Percentiles rank a stretch among this genome's conserved stretches.
phyloP scores from a whole-genome alignment of 140 eudicot genomes.

The Flaveria floridana region DNA sequence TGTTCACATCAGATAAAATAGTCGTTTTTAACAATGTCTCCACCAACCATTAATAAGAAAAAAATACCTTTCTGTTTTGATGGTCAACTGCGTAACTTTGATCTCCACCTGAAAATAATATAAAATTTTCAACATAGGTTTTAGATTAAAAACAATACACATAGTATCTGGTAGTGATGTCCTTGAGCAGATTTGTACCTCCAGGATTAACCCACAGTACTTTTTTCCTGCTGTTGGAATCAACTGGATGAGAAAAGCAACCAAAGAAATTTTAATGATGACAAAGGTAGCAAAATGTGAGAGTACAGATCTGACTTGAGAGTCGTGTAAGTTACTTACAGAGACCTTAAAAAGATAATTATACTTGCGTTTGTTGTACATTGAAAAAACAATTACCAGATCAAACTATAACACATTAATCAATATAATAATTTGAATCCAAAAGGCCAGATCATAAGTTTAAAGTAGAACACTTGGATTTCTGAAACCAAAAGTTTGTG shows the following conservation, averaged over 20 bases:
- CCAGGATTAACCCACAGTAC: constrained; percentile 36
- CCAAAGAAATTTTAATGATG: constrained; percentile 10
- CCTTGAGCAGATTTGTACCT: constrained; percentile 38
- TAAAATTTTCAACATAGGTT: constrained; percentile 2
- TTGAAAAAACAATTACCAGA: constrained; percentile 1
- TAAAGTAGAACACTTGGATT: constrained; percentile 6
- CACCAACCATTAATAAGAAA: neutral
- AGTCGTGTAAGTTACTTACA: constrained; percentile 12
- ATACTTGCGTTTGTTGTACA: neutral
- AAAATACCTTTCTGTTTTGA: constrained; percentile 55
- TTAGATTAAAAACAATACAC: neutral
- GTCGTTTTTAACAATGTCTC: constrained; percentile 6
- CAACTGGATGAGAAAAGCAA: constrained; percentile 39
- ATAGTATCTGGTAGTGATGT: constrained; percentile 16
- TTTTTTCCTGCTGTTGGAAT: constrained; percentile 40
- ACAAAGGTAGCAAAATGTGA: constrained; percentile 7
- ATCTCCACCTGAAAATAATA: constrained; percentile 45
- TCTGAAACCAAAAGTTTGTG: neutral
- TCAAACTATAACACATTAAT: constrained; percentile 24
- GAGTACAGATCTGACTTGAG: neutral
- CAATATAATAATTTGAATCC: constrained; percentile 5
- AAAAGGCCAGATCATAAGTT: constrained; percentile 6
- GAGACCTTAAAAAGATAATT: neutral
- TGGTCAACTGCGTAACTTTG: constrained; percentile 39
- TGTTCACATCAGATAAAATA: constrained; percentile 24